Evolutionary conservation across 208 protist species (phyloP).

Genomic region (Naegleria lovaniensis): DNA sequence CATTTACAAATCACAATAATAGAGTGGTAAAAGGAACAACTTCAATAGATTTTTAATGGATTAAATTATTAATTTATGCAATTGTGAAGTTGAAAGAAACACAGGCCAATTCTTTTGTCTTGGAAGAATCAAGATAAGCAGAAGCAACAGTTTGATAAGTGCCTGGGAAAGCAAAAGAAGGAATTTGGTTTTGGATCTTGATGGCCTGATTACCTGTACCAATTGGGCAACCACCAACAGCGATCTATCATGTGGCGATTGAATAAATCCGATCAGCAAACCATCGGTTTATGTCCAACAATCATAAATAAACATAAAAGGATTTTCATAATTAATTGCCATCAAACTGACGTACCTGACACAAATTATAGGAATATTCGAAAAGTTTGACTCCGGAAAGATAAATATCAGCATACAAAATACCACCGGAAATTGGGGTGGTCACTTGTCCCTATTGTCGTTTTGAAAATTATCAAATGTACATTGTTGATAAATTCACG

Average conservation of each 20-base stretch:
- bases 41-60: no score
- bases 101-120: neutral
- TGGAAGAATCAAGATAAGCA: neutral
- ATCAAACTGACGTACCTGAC: neutral
- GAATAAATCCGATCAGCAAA: neutral
- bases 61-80: neutral
- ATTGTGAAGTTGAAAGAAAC: neutral
- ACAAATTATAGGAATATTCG: neutral
- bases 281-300: no score
- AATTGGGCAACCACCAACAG: neutral
- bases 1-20: no score
- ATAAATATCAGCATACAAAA: neutral
- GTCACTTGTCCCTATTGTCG: neutral
- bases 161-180: neutral
- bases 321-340: no score
- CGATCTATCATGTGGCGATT: neutral
- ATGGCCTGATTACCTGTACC: neutral
- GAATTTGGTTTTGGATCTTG: neutral
- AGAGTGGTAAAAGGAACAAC: no score
- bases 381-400: neutral
- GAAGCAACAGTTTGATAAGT: neutral
- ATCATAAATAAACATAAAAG: no score
- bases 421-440: neutral
- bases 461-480: neutral
- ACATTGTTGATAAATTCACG: neutral